Evolutionary conservation across 129 eudicot genomes (phyloP).

Genomic region (Flaveria trinervia): DNA sequence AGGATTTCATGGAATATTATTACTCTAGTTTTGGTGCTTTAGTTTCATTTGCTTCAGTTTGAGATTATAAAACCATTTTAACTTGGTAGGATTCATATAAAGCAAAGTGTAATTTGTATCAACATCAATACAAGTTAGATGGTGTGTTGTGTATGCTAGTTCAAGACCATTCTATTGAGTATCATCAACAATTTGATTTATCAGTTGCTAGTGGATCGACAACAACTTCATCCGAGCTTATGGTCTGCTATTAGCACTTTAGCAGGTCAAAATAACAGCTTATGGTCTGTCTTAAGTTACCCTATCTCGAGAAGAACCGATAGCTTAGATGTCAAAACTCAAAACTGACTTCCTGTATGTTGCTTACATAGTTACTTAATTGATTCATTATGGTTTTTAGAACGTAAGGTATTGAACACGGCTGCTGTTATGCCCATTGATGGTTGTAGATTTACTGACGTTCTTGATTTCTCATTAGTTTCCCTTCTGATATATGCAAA

Average conservation of each 20-base stretch:
- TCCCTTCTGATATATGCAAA: not conserved
- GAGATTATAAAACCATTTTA: not conserved
- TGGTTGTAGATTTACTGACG: not conserved
- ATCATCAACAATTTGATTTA: no score
- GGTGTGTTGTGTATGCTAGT: no score
- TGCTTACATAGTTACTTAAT: not conserved
- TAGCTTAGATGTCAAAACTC: slow-evolving; percentile 1
- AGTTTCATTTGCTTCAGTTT: not conserved
- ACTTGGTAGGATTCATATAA: no score
- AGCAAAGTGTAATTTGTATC: no score
- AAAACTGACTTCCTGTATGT: slow-evolving; percentile 3
- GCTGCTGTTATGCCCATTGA: not conserved
- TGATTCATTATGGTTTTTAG: no score
- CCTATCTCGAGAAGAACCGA: not conserved
- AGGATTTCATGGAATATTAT: no score
- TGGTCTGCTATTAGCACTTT: not conserved
- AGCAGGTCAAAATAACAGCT: not conserved
- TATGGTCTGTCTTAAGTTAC: not conserved
- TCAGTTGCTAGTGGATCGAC: no score
- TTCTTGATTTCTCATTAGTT: not conserved
- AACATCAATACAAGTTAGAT: no score
- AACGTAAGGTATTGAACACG: not conserved
- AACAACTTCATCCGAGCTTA: no score
- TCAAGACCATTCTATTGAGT: no score
- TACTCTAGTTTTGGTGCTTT: not conserved